Percentiles rank a stretch among this genome's conserved stretches.
Conservation (phyloP, 2,329 filamentous ascomycete species). For the Claviceps quebecensis region DNA sequence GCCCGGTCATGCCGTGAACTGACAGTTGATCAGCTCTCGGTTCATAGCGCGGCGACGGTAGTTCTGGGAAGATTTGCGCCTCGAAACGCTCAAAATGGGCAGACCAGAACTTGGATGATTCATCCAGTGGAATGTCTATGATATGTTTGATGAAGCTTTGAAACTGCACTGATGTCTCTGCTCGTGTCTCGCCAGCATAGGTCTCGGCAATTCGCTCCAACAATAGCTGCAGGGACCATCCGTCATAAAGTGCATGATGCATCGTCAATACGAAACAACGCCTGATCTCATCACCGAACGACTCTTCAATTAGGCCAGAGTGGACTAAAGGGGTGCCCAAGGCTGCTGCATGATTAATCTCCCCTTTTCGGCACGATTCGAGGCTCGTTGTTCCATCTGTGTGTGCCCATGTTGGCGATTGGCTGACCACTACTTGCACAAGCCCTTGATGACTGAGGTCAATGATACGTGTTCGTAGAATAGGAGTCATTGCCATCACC, state of each 20-base stretch:
- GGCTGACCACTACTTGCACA: conserved; percentile 7
- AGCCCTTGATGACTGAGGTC: conserved; percentile 7
- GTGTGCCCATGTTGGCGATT: conserved; percentile 2
- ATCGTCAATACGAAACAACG: conserved; percentile 9
- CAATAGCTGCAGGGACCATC: conserved; percentile 32
- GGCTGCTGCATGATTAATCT: conserved; percentile 4
- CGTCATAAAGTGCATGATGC: conserved; percentile 35
- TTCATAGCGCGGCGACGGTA: conserved; percentile 3
- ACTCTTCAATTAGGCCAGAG: conserved; percentile 3
- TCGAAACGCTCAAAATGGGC: conserved; percentile 20
- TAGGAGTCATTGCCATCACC: conserved; percentile 7
- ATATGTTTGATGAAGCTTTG: conserved; percentile 30
- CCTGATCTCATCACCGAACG: background rate
- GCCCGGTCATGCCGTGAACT: conserved; percentile 1
- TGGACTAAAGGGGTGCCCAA: conserved; percentile 8
- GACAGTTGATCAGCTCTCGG: conserved; percentile 2
- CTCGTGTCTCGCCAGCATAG: conserved; percentile 5
- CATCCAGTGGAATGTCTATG: conserved; percentile 14
- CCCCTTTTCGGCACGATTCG: background rate
- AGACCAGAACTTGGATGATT: conserved; percentile 25
- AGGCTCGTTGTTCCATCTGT: background rate
- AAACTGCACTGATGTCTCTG: conserved; percentile 10
- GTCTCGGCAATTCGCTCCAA: conserved; percentile 7
- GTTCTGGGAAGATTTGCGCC: conserved; percentile 6
- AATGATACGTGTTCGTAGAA: conserved; percentile 8